Conservation (phyloP, 2,329 filamentous ascomycete genomes). For the Colletotrichum sp. region DNA sequence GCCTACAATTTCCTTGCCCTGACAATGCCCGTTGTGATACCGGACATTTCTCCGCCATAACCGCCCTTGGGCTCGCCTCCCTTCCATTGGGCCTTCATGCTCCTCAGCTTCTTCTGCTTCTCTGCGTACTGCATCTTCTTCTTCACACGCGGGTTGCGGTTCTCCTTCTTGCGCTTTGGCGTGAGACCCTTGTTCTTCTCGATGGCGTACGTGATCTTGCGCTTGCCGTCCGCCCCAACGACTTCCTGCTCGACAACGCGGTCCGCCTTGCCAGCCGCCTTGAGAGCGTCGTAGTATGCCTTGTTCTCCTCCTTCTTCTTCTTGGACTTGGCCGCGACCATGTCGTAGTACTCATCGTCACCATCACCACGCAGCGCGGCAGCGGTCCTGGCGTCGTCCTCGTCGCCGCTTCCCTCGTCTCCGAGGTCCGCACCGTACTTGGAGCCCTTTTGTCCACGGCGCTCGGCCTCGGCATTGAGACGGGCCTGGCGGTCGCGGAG, state of each 20-base stretch:
- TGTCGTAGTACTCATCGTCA: conserved; percentile 86
- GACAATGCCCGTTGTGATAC: conserved; percentile 92
- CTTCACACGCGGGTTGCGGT: conserved; percentile 94
- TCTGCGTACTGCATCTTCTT: conserved; percentile 96
- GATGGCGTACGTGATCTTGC: conserved; percentile 92
- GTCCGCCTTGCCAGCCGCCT: conserved; percentile 67
- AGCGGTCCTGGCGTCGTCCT: conserved; percentile 64
- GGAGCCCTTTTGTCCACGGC: conserved; percentile 72
- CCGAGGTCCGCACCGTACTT: conserved; percentile 69
- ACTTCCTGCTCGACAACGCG: conserved; percentile 69
- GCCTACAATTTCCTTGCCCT: conserved; percentile 88
- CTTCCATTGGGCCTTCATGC: conserved; percentile 85
- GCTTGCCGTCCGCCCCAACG: conserved; percentile 83
- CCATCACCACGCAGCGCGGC: conserved; percentile 58
- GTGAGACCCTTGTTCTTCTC: conserved; percentile 97
- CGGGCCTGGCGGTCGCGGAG: conserved; percentile 84
- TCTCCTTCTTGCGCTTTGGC: conserved; percentile 90
- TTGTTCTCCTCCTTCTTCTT: conserved; percentile 78
- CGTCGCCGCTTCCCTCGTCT: conserved; percentile 63
- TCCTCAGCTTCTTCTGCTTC: conserved; percentile 96
- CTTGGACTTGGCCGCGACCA: conserved; percentile 74
- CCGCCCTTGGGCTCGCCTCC: conserved; percentile 83
- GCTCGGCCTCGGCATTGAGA: conserved; percentile 87
- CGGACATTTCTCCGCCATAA: conserved; percentile 90
- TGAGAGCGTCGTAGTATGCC: conserved; percentile 59